These are phyloP conservation scores for Aeminium ludgeri DNA, from an alignment of 495 filamentous ascomycete genomes.

Conservation along the genomic window DNA sequence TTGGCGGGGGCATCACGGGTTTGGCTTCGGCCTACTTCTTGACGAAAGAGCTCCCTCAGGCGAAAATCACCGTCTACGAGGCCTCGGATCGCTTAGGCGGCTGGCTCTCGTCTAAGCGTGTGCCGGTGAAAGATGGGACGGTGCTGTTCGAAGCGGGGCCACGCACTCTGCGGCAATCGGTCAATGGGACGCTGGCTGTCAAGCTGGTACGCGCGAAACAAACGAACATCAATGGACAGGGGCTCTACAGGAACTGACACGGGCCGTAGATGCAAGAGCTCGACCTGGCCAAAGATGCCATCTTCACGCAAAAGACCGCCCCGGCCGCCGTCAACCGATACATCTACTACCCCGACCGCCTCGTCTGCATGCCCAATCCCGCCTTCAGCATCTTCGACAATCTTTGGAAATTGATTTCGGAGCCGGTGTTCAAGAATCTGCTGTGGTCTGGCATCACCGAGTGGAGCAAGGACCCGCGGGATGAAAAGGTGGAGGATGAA, in stretches of 20 bases:
- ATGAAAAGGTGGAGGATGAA: conserved; percentile 37
- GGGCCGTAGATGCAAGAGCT: conserved; percentile 44
- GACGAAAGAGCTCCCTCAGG: conserved; percentile 37
- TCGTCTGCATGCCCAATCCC: conserved; percentile 50
- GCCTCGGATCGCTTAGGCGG: conserved; percentile 52
- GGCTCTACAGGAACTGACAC: background rate
- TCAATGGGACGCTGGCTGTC: conserved; percentile 32
- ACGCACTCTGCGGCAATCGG: conserved; percentile 47
- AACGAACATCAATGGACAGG: background rate
- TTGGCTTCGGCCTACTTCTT: conserved; percentile 67
- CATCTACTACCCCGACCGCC: conserved; percentile 81
- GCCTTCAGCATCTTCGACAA: conserved; percentile 20
- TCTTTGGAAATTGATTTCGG: conserved; percentile 26
- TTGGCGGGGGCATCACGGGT: conserved; percentile 85
- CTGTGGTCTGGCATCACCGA: conserved; percentile 30
- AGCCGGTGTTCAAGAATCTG: conserved; percentile 47
- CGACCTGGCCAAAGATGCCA: conserved; percentile 42
- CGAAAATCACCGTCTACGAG: conserved; percentile 65
- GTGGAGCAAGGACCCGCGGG: conserved; percentile 13
- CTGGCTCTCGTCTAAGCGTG: conserved; percentile 57
- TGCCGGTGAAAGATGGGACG: conserved; percentile 40
- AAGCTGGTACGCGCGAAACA: conserved; percentile 38
- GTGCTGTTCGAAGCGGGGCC: conserved; percentile 78
- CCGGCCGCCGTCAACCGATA: conserved; percentile 48
- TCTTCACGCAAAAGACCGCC: conserved; percentile 34